Percentiles rank a stretch among this genome's conserved stretches.
Evolutionary conservation across 441 rosid species (phyloP).

Genomic region (Manihot esculenta): DNA sequence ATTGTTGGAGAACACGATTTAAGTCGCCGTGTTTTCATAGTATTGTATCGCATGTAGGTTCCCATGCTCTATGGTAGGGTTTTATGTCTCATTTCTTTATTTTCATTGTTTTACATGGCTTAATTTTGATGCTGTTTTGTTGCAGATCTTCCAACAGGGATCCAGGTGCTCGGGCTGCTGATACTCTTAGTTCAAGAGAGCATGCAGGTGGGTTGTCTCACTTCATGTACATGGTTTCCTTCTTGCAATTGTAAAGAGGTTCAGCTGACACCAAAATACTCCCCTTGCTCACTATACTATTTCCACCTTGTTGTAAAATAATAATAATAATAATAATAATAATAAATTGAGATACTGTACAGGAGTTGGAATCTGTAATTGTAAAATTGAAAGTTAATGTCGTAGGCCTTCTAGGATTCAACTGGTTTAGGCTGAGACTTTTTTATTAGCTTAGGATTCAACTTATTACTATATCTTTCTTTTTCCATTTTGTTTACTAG

Average conservation of each 20-base stretch:
- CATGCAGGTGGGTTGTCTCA: slow-evolving; percentile 59
- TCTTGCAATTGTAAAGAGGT: too few relatives aligned
- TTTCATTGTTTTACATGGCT: neutral
- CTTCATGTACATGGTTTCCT: neutral
- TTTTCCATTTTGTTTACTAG: slow-evolving; percentile 43
- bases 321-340: neutral
- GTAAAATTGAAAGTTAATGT: neutral
- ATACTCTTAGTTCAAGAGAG: slow-evolving; percentile 68
- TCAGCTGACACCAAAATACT: neutral
- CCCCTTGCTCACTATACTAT: neutral
- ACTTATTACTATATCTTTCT: neutral
- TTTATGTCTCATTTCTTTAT: neutral
- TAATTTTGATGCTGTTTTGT: slow-evolving; percentile 18
- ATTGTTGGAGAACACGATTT: slow-evolving; percentile 83
- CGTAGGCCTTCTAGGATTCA: neutral
- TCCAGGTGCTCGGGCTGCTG: slow-evolving; percentile 79
- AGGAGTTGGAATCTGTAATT: neutral
- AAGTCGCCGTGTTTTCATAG: slow-evolving; percentile 84
- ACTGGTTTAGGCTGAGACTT: neutral
- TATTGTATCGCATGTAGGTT: slow-evolving; percentile 88
- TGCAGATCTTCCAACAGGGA: slow-evolving; percentile 92
- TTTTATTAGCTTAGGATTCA: neutral
- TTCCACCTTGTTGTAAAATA: neutral
- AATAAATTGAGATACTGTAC: neutral
- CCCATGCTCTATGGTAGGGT: neutral